A percentile compares a stretch with the other conserved stretches of the same genome.
Conservation (phyloP, 768 basidiomycete species). For the Russula brevipes region DNA sequence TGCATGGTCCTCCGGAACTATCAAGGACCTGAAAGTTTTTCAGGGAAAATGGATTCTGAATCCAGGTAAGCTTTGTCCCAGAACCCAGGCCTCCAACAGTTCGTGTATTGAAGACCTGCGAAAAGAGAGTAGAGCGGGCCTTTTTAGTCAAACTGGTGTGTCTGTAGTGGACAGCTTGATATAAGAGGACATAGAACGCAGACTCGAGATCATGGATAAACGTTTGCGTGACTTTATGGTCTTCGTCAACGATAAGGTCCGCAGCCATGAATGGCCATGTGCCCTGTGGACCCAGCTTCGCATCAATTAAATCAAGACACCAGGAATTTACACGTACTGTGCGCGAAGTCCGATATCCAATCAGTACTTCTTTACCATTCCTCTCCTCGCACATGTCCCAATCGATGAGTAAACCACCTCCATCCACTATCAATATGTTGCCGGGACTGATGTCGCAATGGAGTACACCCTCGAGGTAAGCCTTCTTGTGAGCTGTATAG, state of each 20-base stretch:
- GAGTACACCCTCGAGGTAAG: background rate
- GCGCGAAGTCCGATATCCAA: background rate
- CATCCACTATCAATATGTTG: background rate
- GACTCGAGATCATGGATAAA: background rate
- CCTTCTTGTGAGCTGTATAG: conserved; percentile 2
- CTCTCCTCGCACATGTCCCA: background rate
- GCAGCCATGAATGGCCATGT: background rate
- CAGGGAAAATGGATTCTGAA: no score
- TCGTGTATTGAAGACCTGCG: no score
- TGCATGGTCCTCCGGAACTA: no score
- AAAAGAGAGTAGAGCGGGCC: no score
- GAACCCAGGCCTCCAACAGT: no score
- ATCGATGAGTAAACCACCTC: background rate
- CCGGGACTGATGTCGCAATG: conserved; percentile 7
- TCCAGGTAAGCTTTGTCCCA: no score
- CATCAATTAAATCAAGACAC: no score
- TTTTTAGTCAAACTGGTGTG: no score
- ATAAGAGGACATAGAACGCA: background rate
- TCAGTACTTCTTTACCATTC: background rate
- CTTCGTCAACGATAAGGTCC: background rate
- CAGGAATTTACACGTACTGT: background rate
- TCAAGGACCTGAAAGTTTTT: no score
- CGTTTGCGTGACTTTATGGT: background rate
- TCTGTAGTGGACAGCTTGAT: no score
- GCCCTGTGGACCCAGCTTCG: background rate